Evolutionary conservation across 257 asterid genomes (phyloP).

Genomic region (Solanum arcanum): DNA sequence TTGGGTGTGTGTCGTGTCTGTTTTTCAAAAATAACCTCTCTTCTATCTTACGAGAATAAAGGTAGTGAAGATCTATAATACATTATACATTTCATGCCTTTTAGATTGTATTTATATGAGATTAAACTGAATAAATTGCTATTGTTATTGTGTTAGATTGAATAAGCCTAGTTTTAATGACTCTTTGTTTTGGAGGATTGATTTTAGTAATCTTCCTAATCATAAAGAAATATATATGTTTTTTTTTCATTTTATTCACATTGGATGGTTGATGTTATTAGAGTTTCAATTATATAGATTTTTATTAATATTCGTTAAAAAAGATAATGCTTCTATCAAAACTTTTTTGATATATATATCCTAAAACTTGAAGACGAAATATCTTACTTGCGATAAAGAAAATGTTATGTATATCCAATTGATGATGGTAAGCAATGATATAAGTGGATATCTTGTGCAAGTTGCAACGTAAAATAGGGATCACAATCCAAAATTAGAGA

Average conservation of each 20-base stretch:
- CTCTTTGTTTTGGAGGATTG: not conserved
- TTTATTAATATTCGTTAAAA: too few species aligned
- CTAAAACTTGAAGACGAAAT: too few species aligned
- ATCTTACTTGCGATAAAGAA: not conserved
- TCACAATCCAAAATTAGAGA: not conserved
- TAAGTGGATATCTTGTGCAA: not conserved
- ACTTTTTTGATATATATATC: too few species aligned
- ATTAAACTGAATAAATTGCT: not conserved
- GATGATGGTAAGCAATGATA: not conserved
- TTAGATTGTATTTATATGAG: too few species aligned
- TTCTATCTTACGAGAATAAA: not conserved
- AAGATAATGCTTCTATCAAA: not conserved
- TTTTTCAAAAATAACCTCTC: not conserved
- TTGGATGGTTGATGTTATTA: not conserved
- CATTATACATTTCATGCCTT: not conserved
- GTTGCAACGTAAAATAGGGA: not conserved
- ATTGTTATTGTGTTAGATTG: not conserved
- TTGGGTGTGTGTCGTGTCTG: not conserved
- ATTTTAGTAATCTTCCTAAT: not conserved
- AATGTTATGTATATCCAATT: not conserved
- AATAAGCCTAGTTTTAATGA: not conserved
- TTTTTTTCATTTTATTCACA: not conserved
- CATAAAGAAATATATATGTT: not conserved
- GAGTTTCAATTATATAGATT: not conserved
- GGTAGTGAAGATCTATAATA: not conserved